A percentile compares a stretch with the other conserved stretches of the same genome.
Conservation (phyloP, 495 filamentous ascomycete genomes). For the Penicillium roqueforti region DNA sequence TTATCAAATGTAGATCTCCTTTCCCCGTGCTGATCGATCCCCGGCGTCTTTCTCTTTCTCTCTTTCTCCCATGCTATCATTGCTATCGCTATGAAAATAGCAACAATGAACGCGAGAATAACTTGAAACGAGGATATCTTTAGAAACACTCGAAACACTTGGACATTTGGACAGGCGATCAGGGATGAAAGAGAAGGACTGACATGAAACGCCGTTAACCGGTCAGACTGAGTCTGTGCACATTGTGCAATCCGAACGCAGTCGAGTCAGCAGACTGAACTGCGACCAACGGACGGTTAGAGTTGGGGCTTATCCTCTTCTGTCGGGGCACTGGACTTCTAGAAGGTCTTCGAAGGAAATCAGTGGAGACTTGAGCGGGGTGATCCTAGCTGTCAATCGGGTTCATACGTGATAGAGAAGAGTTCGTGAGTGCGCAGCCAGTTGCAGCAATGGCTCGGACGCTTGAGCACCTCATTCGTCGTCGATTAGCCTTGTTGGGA, state of each 20-base stretch:
- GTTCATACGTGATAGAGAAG: slow-evolving; percentile 1
- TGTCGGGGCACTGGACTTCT: slow-evolving; percentile 2
- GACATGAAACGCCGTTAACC: slow-evolving; percentile 11
- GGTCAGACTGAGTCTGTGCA: slow-evolving; percentile 6
- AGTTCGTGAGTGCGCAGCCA: background rate
- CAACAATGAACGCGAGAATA: slow-evolving; percentile 1
- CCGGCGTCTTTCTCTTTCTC: background rate
- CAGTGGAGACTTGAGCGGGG: slow-evolving; percentile 1
- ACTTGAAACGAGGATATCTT: slow-evolving; percentile 13
- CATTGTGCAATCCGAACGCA: background rate
- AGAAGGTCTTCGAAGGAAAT: slow-evolving; percentile 7
- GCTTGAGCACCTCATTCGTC: background rate
- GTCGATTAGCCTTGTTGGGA: background rate
- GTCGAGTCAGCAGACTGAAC: slow-evolving; percentile 13
- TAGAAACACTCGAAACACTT: slow-evolving; percentile 8
- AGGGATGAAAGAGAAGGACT: background rate
- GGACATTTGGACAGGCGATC: slow-evolving; percentile 5
- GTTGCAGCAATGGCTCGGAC: background rate
- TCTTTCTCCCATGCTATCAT: too few relatives aligned
- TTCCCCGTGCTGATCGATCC: background rate
- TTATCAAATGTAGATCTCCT: background rate
- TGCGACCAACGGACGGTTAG: background rate
- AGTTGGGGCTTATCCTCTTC: background rate
- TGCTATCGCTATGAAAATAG: slow-evolving; percentile 2
- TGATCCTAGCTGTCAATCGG: slow-evolving; percentile 15